Evolutionary conservation across 306 rosid species (phyloP).

Genomic region (cucumber (Cucumis sativus)): DNA sequence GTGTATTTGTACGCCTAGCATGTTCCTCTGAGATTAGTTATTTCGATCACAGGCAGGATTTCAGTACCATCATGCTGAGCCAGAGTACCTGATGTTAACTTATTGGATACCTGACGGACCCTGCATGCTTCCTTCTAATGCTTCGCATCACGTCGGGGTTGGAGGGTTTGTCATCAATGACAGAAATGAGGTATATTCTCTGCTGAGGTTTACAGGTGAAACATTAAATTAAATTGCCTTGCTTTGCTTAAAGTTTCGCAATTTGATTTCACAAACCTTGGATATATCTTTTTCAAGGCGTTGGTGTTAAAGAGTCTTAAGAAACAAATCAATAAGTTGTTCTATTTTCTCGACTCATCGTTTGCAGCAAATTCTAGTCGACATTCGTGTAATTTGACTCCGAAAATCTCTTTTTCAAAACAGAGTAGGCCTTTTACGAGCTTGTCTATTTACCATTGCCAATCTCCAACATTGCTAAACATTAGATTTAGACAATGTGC

Average conservation of each 20-base stretch:
- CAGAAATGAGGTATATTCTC: constrained; percentile 49
- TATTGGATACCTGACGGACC: constrained; percentile 95
- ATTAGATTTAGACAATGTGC: background rate
- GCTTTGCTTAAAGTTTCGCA: background rate
- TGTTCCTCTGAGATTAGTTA: constrained; percentile 15
- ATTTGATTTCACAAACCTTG: background rate
- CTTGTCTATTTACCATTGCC: background rate
- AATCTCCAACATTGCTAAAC: background rate
- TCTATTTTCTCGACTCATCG: background rate
- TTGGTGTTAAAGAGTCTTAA: background rate
- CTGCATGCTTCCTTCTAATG: constrained; percentile 85
- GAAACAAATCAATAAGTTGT: background rate
- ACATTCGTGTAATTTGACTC: background rate
- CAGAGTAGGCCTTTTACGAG: background rate
- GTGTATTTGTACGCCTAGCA: background rate
- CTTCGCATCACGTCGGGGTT: constrained; percentile 92
- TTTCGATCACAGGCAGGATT: constrained; percentile 73
- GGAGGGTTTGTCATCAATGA: constrained; percentile 87
- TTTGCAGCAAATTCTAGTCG: background rate
- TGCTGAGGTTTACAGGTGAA: background rate
- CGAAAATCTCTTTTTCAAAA: background rate
- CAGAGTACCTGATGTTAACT: constrained; percentile 85
- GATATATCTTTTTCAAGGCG: background rate
- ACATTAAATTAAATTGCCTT: background rate
- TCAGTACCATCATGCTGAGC: constrained; percentile 83